These are phyloP conservation scores for Circinella minor DNA, from an alignment of 371 early-diverging fungal genomes.

Conservation along the genomic window DNA sequence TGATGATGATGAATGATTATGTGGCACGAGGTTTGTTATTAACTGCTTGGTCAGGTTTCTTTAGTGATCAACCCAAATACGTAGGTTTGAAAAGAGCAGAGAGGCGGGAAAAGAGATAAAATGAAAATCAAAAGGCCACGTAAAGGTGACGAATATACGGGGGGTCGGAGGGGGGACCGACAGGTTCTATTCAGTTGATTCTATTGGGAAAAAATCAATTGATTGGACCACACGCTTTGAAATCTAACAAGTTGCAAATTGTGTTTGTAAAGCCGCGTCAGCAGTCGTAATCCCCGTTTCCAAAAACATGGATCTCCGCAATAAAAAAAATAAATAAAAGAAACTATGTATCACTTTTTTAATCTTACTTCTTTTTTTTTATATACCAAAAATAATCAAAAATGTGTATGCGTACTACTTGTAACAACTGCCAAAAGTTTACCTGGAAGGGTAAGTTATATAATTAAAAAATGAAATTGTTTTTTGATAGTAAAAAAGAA, in stretches of 20 bases:
- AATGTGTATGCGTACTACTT: slow-evolving; percentile 34
- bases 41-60: too few relatives aligned
- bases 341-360: background rate
- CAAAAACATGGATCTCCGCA: slow-evolving; percentile 16
- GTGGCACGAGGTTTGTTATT: too few relatives aligned
- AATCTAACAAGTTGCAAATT: background rate
- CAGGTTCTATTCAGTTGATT: background rate
- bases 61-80: too few relatives aligned
- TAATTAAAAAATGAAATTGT: background rate
- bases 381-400: background rate
- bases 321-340: background rate
- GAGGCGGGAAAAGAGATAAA: too few relatives aligned
- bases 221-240: background rate
- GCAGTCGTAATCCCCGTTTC: slow-evolving; percentile 15
- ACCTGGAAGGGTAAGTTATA: slow-evolving; percentile 34
- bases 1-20: too few relatives aligned
- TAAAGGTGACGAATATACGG: background rate
- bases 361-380: background rate
- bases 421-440: slow-evolving; percentile 27
- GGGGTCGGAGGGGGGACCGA: background rate
- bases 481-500: too few relatives aligned
- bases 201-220: background rate
- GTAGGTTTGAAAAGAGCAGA: too few relatives aligned
- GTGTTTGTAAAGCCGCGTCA: slow-evolving; percentile 20
- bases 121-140: background rate